Percentiles rank a stretch among this genome's conserved stretches.
Conservation (phyloP, 306 rosid species). For the Medicago truncatula region MtrunA17r5.0-ANR NC_053047.1:11394001-11394500, state of each 20-base stretch:
- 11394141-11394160: slow-evolving; percentile 34
- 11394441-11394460: slow-evolving; percentile 62
- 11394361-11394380: slow-evolving; percentile 34
- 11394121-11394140: slow-evolving; percentile 42
- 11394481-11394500: slow-evolving; percentile 56
- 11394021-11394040: not conserved
- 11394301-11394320: slow-evolving; percentile 41
- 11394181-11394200: slow-evolving; percentile 41
- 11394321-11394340: slow-evolving; percentile 53
- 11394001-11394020: not conserved
- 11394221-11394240: slow-evolving; percentile 48
- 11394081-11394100: slow-evolving; percentile 50
- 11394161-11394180: slow-evolving; percentile 45
- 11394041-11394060: not conserved
- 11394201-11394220: slow-evolving; percentile 54
- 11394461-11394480: slow-evolving; percentile 59
- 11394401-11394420: slow-evolving; percentile 31
- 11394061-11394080: slow-evolving; percentile 4
- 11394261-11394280: slow-evolving; percentile 41
- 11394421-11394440: slow-evolving; percentile 32
- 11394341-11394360: slow-evolving; percentile 49
- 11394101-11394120: slow-evolving; percentile 47
- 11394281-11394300: slow-evolving; percentile 39
- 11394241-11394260: slow-evolving; percentile 51
- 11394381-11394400: slow-evolving; percentile 39